These are phyloP conservation scores for Entomophthora muscae DNA, from an alignment of 371 early-diverging fungal species.

Conservation along the genomic window DNA sequence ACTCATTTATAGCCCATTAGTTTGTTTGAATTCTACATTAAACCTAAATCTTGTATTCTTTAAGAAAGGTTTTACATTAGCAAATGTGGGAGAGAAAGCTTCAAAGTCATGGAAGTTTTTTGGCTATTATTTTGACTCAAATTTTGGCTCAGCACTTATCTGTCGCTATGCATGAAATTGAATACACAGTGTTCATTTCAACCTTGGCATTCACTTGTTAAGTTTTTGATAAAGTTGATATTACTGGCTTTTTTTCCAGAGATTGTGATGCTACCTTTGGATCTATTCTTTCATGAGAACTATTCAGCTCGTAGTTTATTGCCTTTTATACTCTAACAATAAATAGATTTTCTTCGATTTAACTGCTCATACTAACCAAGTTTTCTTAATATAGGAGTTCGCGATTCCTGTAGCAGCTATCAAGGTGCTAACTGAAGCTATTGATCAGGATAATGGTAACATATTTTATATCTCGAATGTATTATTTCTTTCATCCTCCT, in stretches of 20 bases:
- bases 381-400: not conserved
- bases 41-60: not conserved
- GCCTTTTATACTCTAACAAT: not conserved
- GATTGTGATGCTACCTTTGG: not conserved
- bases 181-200: too few species aligned
- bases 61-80: not conserved
- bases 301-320: not conserved
- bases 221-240: not conserved
- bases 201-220: too few species aligned
- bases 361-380: not conserved
- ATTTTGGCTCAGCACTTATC: too few species aligned
- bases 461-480: too few species aligned
- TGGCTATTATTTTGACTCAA: too few species aligned
- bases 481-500: too few species aligned
- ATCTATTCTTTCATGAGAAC: not conserved
- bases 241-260: not conserved
- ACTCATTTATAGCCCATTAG: not conserved
- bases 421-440: conserved; percentile 55
- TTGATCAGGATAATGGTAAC: conserved; percentile 43
- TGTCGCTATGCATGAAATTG: too few species aligned
- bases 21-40: not conserved
- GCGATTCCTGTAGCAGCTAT: conserved; percentile 83
- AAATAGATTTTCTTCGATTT: not conserved
- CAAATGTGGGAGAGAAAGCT: not conserved
- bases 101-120: too few species aligned